A percentile compares a stretch with the other conserved stretches of the same genome.
Evolutionary conservation across 139 green algal species (phyloP).

Genomic region (Chlamydomonas applanata): DNA sequence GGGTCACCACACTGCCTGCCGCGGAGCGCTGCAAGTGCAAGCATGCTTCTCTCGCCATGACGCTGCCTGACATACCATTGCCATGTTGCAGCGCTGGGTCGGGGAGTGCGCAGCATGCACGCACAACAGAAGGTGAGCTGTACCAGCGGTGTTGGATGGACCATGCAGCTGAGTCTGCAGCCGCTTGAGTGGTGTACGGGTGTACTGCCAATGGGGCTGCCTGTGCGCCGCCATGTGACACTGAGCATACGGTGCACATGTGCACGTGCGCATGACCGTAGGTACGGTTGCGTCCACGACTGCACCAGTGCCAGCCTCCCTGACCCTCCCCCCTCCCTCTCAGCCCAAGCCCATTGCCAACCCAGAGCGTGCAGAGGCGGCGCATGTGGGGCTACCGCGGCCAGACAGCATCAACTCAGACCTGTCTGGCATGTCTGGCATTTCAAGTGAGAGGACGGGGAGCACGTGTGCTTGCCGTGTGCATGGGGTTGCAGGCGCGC

Average conservation of each 20-base stretch:
- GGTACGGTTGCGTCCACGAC: not conserved
- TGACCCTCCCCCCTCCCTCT: not conserved
- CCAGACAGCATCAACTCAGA: conserved; percentile 22
- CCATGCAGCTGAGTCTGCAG: no score
- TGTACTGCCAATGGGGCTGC: no score
- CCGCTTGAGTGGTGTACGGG: no score
- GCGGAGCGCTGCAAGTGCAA: no score
- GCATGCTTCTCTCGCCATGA: no score
- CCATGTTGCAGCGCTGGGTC: not conserved
- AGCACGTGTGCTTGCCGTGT: no score
- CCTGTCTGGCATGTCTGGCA: conserved; percentile 1
- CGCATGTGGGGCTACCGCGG: conserved; percentile 13
- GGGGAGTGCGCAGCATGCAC: not conserved
- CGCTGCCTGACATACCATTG: no score
- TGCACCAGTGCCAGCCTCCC: not conserved
- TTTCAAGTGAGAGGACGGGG: conserved; percentile 5
- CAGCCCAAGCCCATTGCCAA: conserved; percentile 22
- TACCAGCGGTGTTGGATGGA: not conserved
- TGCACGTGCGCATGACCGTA: no score
- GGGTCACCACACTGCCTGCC: no score
- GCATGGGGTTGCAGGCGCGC: no score
- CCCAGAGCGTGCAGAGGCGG: conserved; percentile 17
- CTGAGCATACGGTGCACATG: not conserved
- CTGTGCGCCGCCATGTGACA: no score
- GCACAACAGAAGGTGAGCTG: not conserved